A percentile compares a stretch with the other conserved stretches of the same genome.
Conservation (phyloP, 2,329 filamentous ascomycete genomes). For the Cladorrhinum sp. region DNA sequence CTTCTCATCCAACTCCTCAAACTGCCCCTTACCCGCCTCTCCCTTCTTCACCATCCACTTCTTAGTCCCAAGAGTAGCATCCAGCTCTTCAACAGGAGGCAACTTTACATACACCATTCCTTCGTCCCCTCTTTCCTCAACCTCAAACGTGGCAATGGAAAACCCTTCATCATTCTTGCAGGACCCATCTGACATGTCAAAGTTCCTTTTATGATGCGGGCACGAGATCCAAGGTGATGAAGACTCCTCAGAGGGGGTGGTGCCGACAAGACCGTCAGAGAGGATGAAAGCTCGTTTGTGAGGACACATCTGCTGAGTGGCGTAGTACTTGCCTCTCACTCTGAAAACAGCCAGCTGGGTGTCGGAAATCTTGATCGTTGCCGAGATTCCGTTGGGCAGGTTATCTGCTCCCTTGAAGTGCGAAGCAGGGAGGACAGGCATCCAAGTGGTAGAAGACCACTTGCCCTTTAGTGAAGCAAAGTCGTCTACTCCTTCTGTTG, state of each 20-base stretch:
- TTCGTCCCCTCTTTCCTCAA: slow-evolving; percentile 69
- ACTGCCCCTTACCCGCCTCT: slow-evolving; percentile 48
- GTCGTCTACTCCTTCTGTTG: slow-evolving; percentile 56
- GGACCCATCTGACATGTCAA: slow-evolving; percentile 66
- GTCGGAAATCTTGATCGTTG: slow-evolving; percentile 79
- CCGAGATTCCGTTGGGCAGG: slow-evolving; percentile 67
- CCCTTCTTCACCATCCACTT: slow-evolving; percentile 76
- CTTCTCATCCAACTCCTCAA: slow-evolving; percentile 46
- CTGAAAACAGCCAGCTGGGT: slow-evolving; percentile 88
- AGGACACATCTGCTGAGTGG: slow-evolving; percentile 91
- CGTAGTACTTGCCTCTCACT: slow-evolving; percentile 75
- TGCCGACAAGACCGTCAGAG: slow-evolving; percentile 76
- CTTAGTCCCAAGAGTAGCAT: slow-evolving; percentile 71
- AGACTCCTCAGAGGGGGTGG: slow-evolving; percentile 22
- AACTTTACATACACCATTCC: slow-evolving; percentile 72
- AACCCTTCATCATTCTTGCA: slow-evolving; percentile 73
- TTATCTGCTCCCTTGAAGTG: slow-evolving; percentile 65
- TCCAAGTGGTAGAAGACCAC: slow-evolving; percentile 70
- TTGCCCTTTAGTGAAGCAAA: slow-evolving; percentile 62
- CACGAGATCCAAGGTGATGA: slow-evolving; percentile 75
- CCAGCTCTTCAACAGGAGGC: slow-evolving; percentile 76
- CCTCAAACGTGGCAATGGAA: slow-evolving; percentile 78
- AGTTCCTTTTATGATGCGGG: slow-evolving; percentile 88
- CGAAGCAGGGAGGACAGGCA: slow-evolving; percentile 68
- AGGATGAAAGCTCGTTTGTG: slow-evolving; percentile 90